Percentiles rank a stretch among this genome's conserved stretches.
Conservation (phyloP, 345 rosid genomes). For the Heritiera fomes region DNA sequence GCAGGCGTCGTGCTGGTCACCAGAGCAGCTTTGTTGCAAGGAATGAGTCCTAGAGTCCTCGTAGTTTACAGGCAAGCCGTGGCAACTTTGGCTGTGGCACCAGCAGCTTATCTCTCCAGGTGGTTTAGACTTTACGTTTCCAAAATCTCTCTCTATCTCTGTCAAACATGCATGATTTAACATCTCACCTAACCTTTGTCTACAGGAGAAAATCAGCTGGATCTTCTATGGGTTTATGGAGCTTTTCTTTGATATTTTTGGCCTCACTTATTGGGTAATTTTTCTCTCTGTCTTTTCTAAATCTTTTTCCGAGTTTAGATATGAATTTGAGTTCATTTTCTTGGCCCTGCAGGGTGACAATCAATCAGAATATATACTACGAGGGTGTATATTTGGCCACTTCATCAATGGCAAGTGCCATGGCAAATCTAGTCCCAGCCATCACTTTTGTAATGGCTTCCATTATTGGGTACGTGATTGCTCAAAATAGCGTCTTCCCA, state of each 20-base stretch:
- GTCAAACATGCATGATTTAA: background rate
- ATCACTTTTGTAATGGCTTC: conserved; percentile 45
- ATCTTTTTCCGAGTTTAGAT: background rate
- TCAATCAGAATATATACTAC: conserved; percentile 40
- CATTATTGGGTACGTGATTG: conserved; percentile 25
- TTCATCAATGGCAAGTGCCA: conserved; percentile 38
- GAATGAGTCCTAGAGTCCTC: conserved; percentile 35
- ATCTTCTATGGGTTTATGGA: conserved; percentile 27
- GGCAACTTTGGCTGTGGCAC: conserved; percentile 39
- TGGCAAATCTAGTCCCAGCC: conserved; percentile 40
- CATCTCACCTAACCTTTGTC: background rate
- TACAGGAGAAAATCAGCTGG: conserved; percentile 27
- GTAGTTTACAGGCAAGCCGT: conserved; percentile 38
- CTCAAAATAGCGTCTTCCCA: background rate
- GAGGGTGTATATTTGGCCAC: conserved; percentile 44
- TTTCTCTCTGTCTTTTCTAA: background rate
- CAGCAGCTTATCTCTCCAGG: conserved; percentile 38
- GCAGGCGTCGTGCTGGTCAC: conserved; percentile 35
- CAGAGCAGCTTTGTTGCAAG: conserved; percentile 32
- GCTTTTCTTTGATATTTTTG: conserved; percentile 34
- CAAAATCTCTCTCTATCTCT: background rate
- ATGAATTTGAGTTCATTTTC: background rate
- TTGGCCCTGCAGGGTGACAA: conserved; percentile 29
- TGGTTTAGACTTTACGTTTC: background rate
- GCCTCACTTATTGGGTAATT: conserved; percentile 41